Percentiles rank a stretch among this genome's conserved stretches.
phyloP scores from a whole-genome alignment of 148 eudicot genomes.

The Suaeda aralocaspica region DNA sequence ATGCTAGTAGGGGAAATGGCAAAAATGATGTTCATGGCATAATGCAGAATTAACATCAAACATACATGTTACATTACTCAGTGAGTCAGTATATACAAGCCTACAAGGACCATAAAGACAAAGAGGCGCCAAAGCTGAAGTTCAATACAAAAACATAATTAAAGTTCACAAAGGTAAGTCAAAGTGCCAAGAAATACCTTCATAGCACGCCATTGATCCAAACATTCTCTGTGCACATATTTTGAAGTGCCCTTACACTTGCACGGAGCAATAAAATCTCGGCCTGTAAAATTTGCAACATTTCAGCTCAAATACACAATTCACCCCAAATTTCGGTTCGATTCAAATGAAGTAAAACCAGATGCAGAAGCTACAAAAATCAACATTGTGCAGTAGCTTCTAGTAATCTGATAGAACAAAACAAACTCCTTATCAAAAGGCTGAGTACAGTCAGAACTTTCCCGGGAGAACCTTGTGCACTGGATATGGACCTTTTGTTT shows the following conservation, averaged over 20 bases:
- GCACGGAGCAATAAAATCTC: conserved; percentile 98
- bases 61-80: not conserved
- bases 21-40: not conserved
- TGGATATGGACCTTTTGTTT: too few relatives aligned
- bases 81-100: too few relatives aligned
- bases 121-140: not conserved
- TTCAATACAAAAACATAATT: not conserved
- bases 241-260: conserved; percentile 95
- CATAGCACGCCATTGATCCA: conserved; percentile 97
- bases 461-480: too few relatives aligned
- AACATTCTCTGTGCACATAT: conserved; percentile 88
- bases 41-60: not conserved
- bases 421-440: too few relatives aligned
- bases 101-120: not conserved
- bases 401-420: too few relatives aligned
- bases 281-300: conserved; percentile 41
- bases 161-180: not conserved
- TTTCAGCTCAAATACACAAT: conserved; percentile 1
- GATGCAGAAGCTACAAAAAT: too few relatives aligned
- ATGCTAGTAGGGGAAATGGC: too few relatives aligned
- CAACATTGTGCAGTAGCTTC: too few relatives aligned
- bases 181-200: conserved; percentile 41
- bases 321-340: not conserved
- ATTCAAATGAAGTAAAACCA: not conserved
- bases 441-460: too few relatives aligned